These are phyloP conservation scores for Aspergillus pseudoterreus DNA, from an alignment of 2,329 filamentous ascomycete species.

Conservation along the genomic window DNA sequence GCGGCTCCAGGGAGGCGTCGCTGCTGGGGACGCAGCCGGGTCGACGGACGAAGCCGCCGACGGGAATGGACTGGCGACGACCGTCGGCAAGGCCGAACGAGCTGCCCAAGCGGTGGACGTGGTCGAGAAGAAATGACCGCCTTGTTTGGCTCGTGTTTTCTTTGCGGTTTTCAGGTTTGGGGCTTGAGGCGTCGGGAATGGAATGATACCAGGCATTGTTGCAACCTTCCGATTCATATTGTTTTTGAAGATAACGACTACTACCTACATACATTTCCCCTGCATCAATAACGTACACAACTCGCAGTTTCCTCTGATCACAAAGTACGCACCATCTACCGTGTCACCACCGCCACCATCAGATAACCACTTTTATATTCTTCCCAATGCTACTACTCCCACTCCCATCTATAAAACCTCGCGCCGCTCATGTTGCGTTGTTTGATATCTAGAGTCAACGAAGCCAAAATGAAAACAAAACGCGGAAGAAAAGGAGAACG, in stretches of 20 bases:
- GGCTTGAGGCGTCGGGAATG: constrained; percentile 8
- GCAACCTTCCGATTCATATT: neutral
- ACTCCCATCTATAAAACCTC: constrained; percentile 14
- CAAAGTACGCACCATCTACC: neutral
- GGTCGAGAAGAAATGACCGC: constrained; percentile 42
- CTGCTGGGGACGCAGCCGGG: constrained; percentile 14
- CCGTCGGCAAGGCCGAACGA: constrained; percentile 45
- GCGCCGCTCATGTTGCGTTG: constrained; percentile 12
- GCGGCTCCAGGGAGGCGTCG: constrained; percentile 36
- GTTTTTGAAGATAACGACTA: neutral
- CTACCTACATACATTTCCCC: neutral
- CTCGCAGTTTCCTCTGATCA: neutral
- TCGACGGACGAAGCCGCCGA: constrained; percentile 21
- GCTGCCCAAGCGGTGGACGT: constrained; percentile 44
- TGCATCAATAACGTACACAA: too few relatives aligned
- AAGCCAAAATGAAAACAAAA: constrained; percentile 5
- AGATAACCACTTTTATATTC: constrained; percentile 7
- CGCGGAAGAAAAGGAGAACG: constrained; percentile 1
- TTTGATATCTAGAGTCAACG: constrained; percentile 13
- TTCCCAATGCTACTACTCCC: constrained; percentile 4
- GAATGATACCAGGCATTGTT: constrained; percentile 7
- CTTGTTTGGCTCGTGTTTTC: constrained; percentile 7
- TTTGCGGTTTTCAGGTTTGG: constrained; percentile 9
- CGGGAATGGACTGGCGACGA: constrained; percentile 40
- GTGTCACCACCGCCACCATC: neutral